Conservation (phyloP, 2,329 filamentous ascomycete genomes). For the Sporothrix inflata region DNA sequence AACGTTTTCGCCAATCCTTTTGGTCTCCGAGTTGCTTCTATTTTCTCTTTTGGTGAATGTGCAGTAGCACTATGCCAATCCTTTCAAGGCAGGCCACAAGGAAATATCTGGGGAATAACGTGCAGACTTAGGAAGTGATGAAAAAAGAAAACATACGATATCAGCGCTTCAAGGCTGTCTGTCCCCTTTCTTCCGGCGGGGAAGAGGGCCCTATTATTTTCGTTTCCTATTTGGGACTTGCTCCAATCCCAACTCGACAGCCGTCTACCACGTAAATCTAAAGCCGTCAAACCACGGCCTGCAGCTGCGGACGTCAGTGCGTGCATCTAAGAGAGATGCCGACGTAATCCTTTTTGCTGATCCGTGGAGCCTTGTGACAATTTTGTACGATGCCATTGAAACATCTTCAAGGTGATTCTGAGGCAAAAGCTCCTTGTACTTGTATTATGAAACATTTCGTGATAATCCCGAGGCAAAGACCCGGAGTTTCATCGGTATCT, state of each 20-base stretch:
- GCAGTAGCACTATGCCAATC: neutral
- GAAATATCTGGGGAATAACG: neutral
- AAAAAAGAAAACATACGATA: neutral
- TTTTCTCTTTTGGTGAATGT: constrained; percentile 3
- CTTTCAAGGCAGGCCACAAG: neutral
- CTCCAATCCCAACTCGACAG: too few relatives aligned
- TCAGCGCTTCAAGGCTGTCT: neutral
- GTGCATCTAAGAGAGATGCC: neutral
- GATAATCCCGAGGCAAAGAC: neutral
- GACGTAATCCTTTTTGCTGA: neutral
- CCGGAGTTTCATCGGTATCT: neutral
- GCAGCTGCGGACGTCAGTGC: neutral
- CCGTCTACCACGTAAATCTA: neutral
- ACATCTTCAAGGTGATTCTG: neutral
- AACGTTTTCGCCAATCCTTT: neutral
- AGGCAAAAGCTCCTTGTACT: neutral
- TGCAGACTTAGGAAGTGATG: neutral
- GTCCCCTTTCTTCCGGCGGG: neutral
- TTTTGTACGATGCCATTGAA: neutral
- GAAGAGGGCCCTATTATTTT: neutral
- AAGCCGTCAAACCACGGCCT: neutral
- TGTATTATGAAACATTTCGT: neutral
- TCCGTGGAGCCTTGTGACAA: neutral
- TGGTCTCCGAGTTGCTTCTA: neutral
- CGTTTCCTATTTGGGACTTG: too few relatives aligned